A percentile compares a stretch with the other conserved stretches of the same genome.
phyloP scores from a whole-genome alignment of 2,329 filamentous ascomycete genomes.

The Zymoseptoria ardabiliae region DNA sequence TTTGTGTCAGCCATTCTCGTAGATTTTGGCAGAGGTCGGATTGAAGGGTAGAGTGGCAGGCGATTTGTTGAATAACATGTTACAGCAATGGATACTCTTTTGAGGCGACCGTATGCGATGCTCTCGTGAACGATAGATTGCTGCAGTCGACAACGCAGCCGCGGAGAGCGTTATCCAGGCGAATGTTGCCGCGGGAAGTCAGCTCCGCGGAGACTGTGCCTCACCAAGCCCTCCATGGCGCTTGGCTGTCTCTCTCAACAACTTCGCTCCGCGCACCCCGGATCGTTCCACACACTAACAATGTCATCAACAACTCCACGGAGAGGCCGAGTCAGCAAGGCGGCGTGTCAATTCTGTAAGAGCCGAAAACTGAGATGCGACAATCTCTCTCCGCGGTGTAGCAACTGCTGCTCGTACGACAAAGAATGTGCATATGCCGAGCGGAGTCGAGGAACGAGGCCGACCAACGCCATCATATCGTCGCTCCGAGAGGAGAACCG shows the following conservation, averaged over 20 bases:
- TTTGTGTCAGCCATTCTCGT: neutral
- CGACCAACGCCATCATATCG: slow-evolving; percentile 17
- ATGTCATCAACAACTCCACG: neutral
- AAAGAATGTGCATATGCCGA: slow-evolving; percentile 39
- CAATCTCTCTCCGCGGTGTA: slow-evolving; percentile 38
- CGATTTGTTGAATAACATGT: neutral
- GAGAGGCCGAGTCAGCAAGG: slow-evolving; percentile 1
- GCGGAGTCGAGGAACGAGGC: slow-evolving; percentile 26
- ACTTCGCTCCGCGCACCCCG: neutral
- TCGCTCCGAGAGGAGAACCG: slow-evolving; percentile 15
- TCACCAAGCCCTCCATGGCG: neutral
- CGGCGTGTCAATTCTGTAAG: slow-evolving; percentile 6
- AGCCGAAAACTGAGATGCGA: slow-evolving; percentile 39
- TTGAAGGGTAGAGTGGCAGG: neutral
- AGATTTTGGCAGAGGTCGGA: neutral
- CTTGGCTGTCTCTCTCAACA: neutral
- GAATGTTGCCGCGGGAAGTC: neutral
- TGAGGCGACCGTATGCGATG: neutral
- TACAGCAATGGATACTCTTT: neutral
- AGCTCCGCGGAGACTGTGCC: neutral
- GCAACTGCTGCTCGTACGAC: slow-evolving; percentile 41
- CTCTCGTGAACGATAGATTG: neutral
- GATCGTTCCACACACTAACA: neutral
- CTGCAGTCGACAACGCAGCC: too few relatives aligned
- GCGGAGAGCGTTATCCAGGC: neutral